Evolutionary conservation across 176 grass and related monocot genomes (phyloP), one percentile per base, ranked within the genome.

Genomic region (Calamus simplicifolius): DNA sequence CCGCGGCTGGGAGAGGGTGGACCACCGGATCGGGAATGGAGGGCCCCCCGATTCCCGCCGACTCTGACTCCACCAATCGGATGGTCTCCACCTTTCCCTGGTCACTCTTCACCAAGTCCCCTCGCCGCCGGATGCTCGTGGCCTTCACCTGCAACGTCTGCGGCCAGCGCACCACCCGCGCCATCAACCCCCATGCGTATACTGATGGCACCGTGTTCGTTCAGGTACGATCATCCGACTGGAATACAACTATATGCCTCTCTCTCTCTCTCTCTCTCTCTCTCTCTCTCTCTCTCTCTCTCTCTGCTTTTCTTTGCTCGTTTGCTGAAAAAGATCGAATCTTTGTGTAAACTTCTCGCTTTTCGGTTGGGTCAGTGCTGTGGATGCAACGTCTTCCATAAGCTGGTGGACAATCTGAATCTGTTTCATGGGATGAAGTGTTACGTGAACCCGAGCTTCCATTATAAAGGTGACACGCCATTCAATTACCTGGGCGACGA

Each of bases 121-220:
- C 92, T 0, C 75, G 92, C 1, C 68, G 92, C 2, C 66, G 92
- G 68, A 96, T 96, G 92, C 80, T 83, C 15, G 91, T 96, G 6
- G 78, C 91, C 1, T 96, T 96, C 91, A 96, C 91, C 59, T 96
- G 91, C 80, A 96, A 96, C 10, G 83, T 96, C 6, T 96, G 91
- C 12, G 91, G 91, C 4, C 91, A 96, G 65, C 77, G 86, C 2
- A 96, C 92, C 0, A 90, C 92, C 0, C 81, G 92, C 14, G 87
- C 92, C 71, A 96, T 96, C 83, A 96, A 90, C 59, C 92, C 92
- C n/a, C 86, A 90, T 64, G 86, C 92, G 15, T 96, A 96, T 68
- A 96, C 92, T 2, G 86, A 90, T 2, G 92, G 86, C 66, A 90
- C 92, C 13, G 83, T 96, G 3, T 96, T 90, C 54, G 92, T 96